These are phyloP conservation scores for Capniomyces stellatus DNA, from an alignment of 371 early-diverging fungal genomes.

Conservation along the genomic window DNA sequence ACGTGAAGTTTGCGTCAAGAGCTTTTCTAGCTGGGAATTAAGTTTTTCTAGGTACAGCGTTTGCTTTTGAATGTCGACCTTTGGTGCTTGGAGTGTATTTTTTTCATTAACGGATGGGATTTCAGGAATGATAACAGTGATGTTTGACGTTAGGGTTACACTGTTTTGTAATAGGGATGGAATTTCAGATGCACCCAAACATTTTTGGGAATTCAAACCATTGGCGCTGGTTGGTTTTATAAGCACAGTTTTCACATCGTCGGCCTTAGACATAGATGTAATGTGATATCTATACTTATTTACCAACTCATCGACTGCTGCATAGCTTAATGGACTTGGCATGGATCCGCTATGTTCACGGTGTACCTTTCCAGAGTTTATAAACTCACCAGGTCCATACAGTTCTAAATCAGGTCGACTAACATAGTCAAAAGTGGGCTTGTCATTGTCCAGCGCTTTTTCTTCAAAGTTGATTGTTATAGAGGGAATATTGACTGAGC, in stretches of 20 bases:
- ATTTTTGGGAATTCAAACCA: no score
- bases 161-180: no score
- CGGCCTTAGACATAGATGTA: no score
- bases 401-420: not conserved
- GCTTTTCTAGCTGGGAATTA: constrained; percentile 4
- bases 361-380: not conserved
- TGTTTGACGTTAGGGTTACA: no score
- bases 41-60: not conserved
- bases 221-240: no score
- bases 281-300: no score
- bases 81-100: not conserved
- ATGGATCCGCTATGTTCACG: not conserved
- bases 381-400: not conserved
- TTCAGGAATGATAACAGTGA: not conserved
- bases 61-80: not conserved
- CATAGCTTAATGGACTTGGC: constrained; percentile 1
- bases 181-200: no score
- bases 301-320: no score
- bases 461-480: not conserved
- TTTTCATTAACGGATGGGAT: not conserved
- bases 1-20: constrained; percentile 11
- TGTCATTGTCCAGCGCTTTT: not conserved
- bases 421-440: not conserved
- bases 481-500: not conserved
- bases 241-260: no score